These are phyloP conservation scores for Kuraishia capsulata DNA, from an alignment of 805 yeast species.

Conservation along the genomic window DNA sequence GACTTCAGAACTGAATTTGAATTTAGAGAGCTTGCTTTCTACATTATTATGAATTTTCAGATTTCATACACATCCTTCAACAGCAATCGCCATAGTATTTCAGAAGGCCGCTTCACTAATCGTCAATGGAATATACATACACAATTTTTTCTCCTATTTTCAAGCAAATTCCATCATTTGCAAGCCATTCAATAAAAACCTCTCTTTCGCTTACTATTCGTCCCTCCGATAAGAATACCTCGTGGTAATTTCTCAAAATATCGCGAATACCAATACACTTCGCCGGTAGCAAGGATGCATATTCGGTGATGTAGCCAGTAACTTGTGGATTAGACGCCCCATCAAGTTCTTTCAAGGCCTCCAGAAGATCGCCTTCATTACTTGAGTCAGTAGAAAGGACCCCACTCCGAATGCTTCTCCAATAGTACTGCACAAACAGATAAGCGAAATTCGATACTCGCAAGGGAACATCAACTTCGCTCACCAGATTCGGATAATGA, in stretches of 20 bases:
- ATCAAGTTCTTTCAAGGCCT: not conserved
- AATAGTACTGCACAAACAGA: constrained; percentile 14
- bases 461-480: constrained; percentile 13
- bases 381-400: not conserved
- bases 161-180: constrained; percentile 11
- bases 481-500: constrained; percentile 5
- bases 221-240: constrained; percentile 10
- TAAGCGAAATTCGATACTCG: constrained; percentile 17
- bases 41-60: no score
- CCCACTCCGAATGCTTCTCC: constrained; percentile 7
- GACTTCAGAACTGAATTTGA: no score
- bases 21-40: no score
- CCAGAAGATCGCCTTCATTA: not conserved
- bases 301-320: no score
- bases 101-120: no score
- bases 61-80: no score
- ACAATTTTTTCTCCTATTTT: constrained; percentile 12
- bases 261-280: no score
- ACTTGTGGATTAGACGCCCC: no score
- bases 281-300: no score
- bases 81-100: no score
- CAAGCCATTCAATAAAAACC: constrained; percentile 14
- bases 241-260: constrained; percentile 9
- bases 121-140: constrained; percentile 11
- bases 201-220: constrained; percentile 6